phyloP scores from a whole-genome alignment of 2,329 filamentous ascomycete genomes.

The Ascochyta fabae region DNA sequence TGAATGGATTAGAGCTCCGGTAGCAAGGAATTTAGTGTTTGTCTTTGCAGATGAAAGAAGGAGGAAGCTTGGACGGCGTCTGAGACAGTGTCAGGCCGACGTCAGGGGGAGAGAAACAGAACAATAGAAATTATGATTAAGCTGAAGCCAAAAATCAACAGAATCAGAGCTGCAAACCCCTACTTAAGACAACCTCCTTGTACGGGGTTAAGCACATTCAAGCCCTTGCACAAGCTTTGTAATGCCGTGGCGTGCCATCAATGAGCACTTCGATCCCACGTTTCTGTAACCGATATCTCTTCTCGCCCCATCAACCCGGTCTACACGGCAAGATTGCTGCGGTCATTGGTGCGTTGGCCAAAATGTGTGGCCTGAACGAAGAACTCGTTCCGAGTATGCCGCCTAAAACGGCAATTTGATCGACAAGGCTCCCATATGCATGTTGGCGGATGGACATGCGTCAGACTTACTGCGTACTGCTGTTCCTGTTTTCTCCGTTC shows the following conservation, averaged over 20 bases:
- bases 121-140: background rate
- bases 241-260: background rate
- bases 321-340: background rate
- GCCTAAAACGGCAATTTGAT: constrained; percentile 7
- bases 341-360: constrained; percentile 8
- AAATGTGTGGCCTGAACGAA: constrained; percentile 1
- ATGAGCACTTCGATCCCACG: background rate
- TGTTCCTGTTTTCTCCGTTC: too few relatives aligned
- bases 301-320: constrained; percentile 1
- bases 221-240: constrained; percentile 10
- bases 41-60: background rate
- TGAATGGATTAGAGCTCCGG: background rate
- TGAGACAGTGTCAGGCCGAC: background rate
- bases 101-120: background rate
- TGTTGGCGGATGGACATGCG: too few relatives aligned
- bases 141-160: background rate
- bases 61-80: background rate
- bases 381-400: background rate
- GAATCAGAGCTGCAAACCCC: background rate
- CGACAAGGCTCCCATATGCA: background rate
- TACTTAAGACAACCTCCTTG: constrained; percentile 1
- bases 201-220: constrained; percentile 8
- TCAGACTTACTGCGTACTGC: too few relatives aligned
- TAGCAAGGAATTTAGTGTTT: background rate
- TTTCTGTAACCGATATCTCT: constrained; percentile 9